Conservation (phyloP, 352 stramenopile species). For the Phytophthora fragariaefolia region DNA sequence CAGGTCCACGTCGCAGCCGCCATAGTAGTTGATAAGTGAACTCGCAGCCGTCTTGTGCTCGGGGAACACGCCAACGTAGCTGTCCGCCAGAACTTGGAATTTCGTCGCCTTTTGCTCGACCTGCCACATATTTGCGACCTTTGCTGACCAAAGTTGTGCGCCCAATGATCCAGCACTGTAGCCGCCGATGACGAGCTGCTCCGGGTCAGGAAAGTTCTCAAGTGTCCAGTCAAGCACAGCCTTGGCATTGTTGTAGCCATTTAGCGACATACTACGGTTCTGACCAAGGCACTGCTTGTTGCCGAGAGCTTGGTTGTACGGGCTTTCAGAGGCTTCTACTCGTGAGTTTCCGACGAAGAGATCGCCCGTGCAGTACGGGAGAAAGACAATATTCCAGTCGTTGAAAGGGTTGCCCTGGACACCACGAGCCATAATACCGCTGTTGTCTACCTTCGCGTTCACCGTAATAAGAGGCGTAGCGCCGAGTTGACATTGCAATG, state of each 20-base stretch:
- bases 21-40: constrained; percentile 58
- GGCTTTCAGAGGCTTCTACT: constrained; percentile 25
- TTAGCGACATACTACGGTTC: constrained; percentile 49
- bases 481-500: constrained; percentile 51
- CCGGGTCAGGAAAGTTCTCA: constrained; percentile 59
- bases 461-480: constrained; percentile 41
- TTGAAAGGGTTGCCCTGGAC: constrained; percentile 56
- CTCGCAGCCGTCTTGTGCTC: constrained; percentile 31
- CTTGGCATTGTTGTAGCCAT: constrained; percentile 65
- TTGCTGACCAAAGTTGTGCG: constrained; percentile 45
- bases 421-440: constrained; percentile 52
- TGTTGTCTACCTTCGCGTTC: constrained; percentile 43
- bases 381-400: constrained; percentile 74
- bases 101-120: constrained; percentile 48
- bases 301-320: constrained; percentile 39
- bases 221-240: constrained; percentile 60
- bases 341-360: constrained; percentile 55
- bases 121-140: constrained; percentile 54
- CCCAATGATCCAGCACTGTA: constrained; percentile 59
- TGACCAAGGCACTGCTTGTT: constrained; percentile 40
- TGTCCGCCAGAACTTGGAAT: constrained; percentile 54
- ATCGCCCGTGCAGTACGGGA: constrained; percentile 75
- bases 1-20: constrained; percentile 46
- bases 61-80: constrained; percentile 59
- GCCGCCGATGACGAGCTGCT: constrained; percentile 55